Base-by-base conservation (phyloP, 2,329 filamentous ascomycete species). In the Chrysosporium queenslandicum region DNA sequence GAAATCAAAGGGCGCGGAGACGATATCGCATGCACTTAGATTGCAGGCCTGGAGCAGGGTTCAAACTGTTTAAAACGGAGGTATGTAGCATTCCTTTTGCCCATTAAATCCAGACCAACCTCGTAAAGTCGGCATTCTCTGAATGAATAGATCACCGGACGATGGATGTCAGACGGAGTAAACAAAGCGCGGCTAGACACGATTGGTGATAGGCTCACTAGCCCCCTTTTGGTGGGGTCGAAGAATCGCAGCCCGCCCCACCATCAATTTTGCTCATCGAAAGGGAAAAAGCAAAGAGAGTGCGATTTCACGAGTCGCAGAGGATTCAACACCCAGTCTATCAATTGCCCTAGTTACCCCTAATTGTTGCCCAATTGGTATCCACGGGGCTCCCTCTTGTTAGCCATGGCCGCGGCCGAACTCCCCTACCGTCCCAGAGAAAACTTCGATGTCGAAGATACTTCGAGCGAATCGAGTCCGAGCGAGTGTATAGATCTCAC, bases 401-500 rank as follows among this genome's bases (percentile, higher is more conserved):
- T 37, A 6, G 34, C n/a, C 36, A 49, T 40, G 46, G 16, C 36
- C 1, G 23, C 21, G n/a, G 11, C 39, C 2, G 29, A 29, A 20
- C 39, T 29, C 8, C 18, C 39, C n/a, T 11, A 45, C 21, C 30
- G 34, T 29, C 21, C 9, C 21, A 16, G 25, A 29, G 21, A 45
- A 9, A 25, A 45, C 9, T 8, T 45, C 27, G 32, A 51, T 11
- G 40, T 18, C 12, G 46, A 54, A 4, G 55, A 61, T 41, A 48
- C 41, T 21, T 56, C 53, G 40, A 58, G 56, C 42, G 57, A 58
- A 36, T 62, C 61, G 3, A 49, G 53, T 14, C 52, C 52, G 9
- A 65, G 65, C n/a, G 63, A 66, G 36, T 57, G 63, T 11, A 58
- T 60, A n/a, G 72, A 76, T 63, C 61, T 71, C 41, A 69, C 72